phyloP scores from a whole-genome alignment of 805 yeast species.

The Debaryomyces hansenii region DNA sequence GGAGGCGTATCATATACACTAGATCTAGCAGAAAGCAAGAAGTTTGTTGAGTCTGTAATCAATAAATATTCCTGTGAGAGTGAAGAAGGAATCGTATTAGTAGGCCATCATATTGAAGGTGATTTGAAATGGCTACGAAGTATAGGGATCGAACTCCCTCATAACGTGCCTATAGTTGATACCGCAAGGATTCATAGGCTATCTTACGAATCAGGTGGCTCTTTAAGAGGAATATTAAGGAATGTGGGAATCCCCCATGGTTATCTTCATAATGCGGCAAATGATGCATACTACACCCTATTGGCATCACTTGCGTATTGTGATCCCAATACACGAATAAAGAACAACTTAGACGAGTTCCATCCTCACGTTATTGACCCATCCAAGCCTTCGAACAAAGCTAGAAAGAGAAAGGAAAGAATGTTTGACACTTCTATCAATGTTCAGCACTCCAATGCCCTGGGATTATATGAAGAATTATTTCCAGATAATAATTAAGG shows the following conservation, averaged over 20 bases:
- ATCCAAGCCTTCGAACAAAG: background rate
- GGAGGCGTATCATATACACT: slow-evolving; percentile 51
- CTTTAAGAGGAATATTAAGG: slow-evolving; percentile 47
- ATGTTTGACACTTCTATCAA: slow-evolving; percentile 5
- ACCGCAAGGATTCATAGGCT: slow-evolving; percentile 46
- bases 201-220: slow-evolving; percentile 41
- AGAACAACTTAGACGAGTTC: slow-evolving; percentile 15
- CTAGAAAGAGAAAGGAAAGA: slow-evolving; percentile 4
- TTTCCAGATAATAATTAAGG: background rate
- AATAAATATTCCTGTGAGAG: slow-evolving; percentile 37
- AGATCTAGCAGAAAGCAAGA: slow-evolving; percentile 31
- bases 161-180: slow-evolving; percentile 36
- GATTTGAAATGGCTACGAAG: slow-evolving; percentile 53
- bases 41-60: slow-evolving; percentile 42
- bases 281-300: slow-evolving; percentile 67
- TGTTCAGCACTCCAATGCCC: background rate
- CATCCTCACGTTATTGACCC: background rate
- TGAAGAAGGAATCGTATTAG: slow-evolving; percentile 34
- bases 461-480: background rate
- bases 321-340: slow-evolving; percentile 43
- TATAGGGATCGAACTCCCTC: slow-evolving; percentile 50
- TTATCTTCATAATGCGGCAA: slow-evolving; percentile 67
- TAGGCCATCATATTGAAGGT: slow-evolving; percentile 60
- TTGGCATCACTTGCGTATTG: slow-evolving; percentile 49
- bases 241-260: slow-evolving; percentile 55